Conservation (phyloP, 495 filamentous ascomycete species). For the Oidiodendron maius region DNA sequence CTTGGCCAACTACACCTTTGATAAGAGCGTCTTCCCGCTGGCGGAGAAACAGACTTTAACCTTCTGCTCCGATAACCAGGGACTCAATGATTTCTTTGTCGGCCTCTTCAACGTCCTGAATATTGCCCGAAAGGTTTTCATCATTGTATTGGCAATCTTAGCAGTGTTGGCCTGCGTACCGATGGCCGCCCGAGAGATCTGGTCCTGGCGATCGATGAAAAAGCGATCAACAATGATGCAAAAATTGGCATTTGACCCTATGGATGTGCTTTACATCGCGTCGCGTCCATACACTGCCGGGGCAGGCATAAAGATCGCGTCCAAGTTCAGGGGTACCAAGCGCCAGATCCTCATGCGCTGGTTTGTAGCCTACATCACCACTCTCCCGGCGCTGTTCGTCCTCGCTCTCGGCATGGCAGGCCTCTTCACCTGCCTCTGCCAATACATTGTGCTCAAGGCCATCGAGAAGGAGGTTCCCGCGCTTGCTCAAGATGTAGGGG, state of each 20-base stretch:
- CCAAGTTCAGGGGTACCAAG: slow-evolving; percentile 58
- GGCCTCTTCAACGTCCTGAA: slow-evolving; percentile 52
- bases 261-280: slow-evolving; percentile 86
- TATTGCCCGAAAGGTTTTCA: slow-evolving; percentile 65
- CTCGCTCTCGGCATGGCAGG: slow-evolving; percentile 82
- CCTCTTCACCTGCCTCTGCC: slow-evolving; percentile 76
- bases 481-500: slow-evolving; percentile 68
- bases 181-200: slow-evolving; percentile 75
- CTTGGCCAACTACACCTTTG: slow-evolving; percentile 67
- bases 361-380: slow-evolving; percentile 82
- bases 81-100: slow-evolving; percentile 83
- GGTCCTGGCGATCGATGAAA: slow-evolving; percentile 68
- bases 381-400: slow-evolving; percentile 78
- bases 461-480: slow-evolving; percentile 73
- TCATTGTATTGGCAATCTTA: slow-evolving; percentile 60
- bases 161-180: slow-evolving; percentile 69
- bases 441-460: slow-evolving; percentile 68
- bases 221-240: slow-evolving; percentile 60
- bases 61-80: slow-evolving; percentile 83
- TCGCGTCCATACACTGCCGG: slow-evolving; percentile 70
- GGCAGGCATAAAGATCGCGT: slow-evolving; percentile 66
- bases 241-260: slow-evolving; percentile 60
- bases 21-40: slow-evolving; percentile 69
- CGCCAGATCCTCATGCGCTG: slow-evolving; percentile 71
- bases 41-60: slow-evolving; percentile 73